Conservation (phyloP, 1,284 basidiomycete genomes). For the Rhodotorula sp. region DNA sequence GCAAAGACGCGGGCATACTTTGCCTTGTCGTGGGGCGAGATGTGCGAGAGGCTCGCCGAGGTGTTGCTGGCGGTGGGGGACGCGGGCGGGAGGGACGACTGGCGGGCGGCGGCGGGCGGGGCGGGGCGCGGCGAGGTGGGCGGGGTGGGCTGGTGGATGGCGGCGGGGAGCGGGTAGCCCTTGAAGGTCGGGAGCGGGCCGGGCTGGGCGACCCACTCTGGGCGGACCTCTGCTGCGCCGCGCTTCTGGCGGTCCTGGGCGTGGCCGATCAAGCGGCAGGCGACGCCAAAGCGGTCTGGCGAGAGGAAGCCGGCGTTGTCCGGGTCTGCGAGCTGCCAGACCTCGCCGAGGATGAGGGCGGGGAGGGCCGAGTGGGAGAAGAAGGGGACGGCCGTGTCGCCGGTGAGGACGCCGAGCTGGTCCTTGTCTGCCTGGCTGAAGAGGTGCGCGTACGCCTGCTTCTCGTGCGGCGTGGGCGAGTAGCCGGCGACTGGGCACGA, state of each 20-base stretch:
- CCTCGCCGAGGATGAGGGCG: constrained; percentile 79
- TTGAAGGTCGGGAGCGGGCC: constrained; percentile 80
- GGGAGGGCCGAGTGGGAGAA: constrained; percentile 55
- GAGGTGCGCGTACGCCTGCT: constrained; percentile 25
- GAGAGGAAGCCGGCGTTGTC: constrained; percentile 90
- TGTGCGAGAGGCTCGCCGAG: constrained; percentile 47
- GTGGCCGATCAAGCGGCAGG: constrained; percentile 86
- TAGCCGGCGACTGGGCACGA: constrained; percentile 27
- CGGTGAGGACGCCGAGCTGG: constrained; percentile 46
- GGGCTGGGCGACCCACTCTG: constrained; percentile 56
- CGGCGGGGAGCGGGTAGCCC: constrained; percentile 61
- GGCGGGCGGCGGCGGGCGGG: not conserved
- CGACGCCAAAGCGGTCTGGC: constrained; percentile 78
- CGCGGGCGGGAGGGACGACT: constrained; percentile 17
- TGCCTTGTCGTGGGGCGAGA: constrained; percentile 74
- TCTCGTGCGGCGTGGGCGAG: constrained; percentile 21
- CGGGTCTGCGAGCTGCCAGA: constrained; percentile 91
- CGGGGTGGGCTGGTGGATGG: constrained; percentile 46
- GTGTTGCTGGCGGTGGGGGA: constrained; percentile 55
- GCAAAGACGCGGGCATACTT: constrained; percentile 81
- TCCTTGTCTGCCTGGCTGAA: constrained; percentile 44
- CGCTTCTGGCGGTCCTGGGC: constrained; percentile 80
- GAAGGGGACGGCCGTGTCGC: constrained; percentile 48
- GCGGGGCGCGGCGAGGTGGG: constrained; percentile 50
- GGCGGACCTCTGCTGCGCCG: constrained; percentile 60